Evolutionary conservation across 345 rosid species (phyloP), one percentile per base, ranked within the genome.

Genomic region (Gossypium australe): DNA sequence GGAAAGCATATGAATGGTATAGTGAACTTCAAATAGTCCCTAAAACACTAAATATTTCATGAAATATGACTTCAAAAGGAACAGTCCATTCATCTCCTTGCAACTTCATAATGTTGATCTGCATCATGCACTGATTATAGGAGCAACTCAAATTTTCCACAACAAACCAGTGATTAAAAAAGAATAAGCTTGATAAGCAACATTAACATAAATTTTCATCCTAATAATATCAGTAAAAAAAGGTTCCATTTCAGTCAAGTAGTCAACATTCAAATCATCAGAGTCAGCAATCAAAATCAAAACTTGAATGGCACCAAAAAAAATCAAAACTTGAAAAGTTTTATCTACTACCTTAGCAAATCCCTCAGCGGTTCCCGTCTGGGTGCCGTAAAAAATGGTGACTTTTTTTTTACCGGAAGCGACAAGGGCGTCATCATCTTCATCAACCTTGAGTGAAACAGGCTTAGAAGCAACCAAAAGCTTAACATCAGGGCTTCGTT

Each of bases 341-440:
- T 16, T 24, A 2, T 9, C 4, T 17, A 22, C 4, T 48, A 89
- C 90, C 90, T 89, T 89, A 29, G 91, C 90, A 59, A 89, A 89
- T 34, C 94, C 94, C 82, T 89, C 94, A 2, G 94, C 94, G 0
- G 94, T 87, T 25, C 94, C 94, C 10, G 94, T 87, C 81, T 89
- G 94, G 51, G 91, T 89, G 63, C 91, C 94, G 77, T 73, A 89
- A 52, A 87, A 82, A 38, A 89, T 61, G 67, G 89, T 79, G 61
- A 89, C 91, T 52, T 83, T 84, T 0, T 94, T 92, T 44, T 86
- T 86, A 20, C 90, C 94, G 53, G 86, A 80, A 24, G 76, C 88
- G 29, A 58, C 77, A 72, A 85, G 86, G 10, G 65, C 78, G 43
- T 90, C 97, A 0, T 75, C 85, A 0, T 72, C 84, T 0, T 90